A percentile compares a stretch with the other conserved stretches of the same genome.
Evolutionary conservation across 1,284 basidiomycete genomes (phyloP).

Genomic region (Cryptococcus sp.): DNA sequence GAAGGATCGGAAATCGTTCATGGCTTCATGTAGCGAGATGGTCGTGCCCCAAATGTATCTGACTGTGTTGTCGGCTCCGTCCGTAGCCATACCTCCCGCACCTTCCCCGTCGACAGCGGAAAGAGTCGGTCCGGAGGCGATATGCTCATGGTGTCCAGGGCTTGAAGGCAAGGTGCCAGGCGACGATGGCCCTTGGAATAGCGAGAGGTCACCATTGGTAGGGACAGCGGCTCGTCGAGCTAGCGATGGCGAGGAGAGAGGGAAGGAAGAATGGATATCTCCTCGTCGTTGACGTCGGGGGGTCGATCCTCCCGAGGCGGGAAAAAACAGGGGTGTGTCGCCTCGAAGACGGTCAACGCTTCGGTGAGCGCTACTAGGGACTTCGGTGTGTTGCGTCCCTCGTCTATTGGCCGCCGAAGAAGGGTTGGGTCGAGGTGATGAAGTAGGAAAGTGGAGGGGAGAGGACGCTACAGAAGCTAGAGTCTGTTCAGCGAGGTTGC

Average conservation of each 20-base stretch:
- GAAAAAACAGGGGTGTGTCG: constrained; percentile 47
- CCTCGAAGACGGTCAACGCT: constrained; percentile 18
- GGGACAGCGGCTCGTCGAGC: constrained; percentile 25
- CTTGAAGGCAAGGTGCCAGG: constrained; percentile 28
- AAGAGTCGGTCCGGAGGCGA: constrained; percentile 58
- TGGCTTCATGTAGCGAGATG: constrained; percentile 81
- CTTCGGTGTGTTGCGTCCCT: constrained; percentile 11
- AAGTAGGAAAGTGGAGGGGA: constrained; percentile 63
- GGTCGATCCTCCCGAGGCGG: constrained; percentile 48
- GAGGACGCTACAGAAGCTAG: constrained; percentile 56
- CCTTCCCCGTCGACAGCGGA: constrained; percentile 55
- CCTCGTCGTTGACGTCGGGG: constrained; percentile 69
- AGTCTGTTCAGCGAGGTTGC: background rate
- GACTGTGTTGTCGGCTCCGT: constrained; percentile 57
- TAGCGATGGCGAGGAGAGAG: constrained; percentile 55
- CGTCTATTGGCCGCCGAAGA: constrained; percentile 34
- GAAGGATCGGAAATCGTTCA: constrained; percentile 85
- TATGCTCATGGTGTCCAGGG: constrained; percentile 8
- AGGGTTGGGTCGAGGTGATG: constrained; percentile 56
- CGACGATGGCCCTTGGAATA: constrained; percentile 22
- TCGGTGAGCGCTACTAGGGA: constrained; percentile 13
- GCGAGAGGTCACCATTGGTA: background rate
- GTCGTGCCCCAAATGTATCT: constrained; percentile 96
- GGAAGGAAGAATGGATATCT: constrained; percentile 73
- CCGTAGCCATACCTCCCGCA: constrained; percentile 13